These are phyloP conservation scores for Lepidium didymum DNA, from an alignment of 345 rosid genomes.

Conservation along the genomic window DNA sequence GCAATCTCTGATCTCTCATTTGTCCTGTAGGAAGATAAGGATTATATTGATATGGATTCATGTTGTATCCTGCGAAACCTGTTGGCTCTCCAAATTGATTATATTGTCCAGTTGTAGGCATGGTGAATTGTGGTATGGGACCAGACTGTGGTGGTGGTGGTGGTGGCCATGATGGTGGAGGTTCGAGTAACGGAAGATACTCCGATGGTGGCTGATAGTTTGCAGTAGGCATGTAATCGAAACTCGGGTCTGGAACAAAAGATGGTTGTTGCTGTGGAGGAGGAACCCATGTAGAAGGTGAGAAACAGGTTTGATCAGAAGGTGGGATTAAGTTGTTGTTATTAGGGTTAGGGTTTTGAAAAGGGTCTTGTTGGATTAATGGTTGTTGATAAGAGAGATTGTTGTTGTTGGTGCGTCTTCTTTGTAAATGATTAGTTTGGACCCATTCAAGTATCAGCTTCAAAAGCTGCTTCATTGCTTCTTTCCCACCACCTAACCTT, in stretches of 20 bases:
- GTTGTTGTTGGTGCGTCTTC: constrained; percentile 30
- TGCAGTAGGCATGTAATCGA: constrained; percentile 23
- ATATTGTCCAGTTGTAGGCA: constrained; percentile 28
- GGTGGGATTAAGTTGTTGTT: constrained; percentile 24
- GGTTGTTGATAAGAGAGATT: constrained; percentile 26
- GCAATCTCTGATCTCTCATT: constrained; percentile 40
- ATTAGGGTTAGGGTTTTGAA: constrained; percentile 46
- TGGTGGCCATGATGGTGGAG: constrained; percentile 26
- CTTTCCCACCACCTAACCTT: constrained; percentile 88
- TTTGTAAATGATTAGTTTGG: constrained; percentile 74
- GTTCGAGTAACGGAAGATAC: constrained; percentile 9
- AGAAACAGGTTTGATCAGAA: constrained; percentile 36
- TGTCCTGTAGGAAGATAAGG: constrained; percentile 36
- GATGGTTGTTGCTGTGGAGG: constrained; percentile 27
- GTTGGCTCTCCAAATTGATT: not conserved
- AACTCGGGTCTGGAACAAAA: constrained; percentile 36
- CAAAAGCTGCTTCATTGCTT: constrained; percentile 85
- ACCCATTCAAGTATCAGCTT: constrained; percentile 98
- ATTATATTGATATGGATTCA: constrained; percentile 42
- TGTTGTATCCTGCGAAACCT: constrained; percentile 44
- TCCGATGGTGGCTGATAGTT: constrained; percentile 15
- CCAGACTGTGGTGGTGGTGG: constrained; percentile 13
- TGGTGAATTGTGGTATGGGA: constrained; percentile 29
- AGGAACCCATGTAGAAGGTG: constrained; percentile 45
- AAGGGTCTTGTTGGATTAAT: constrained; percentile 30